A percentile compares a stretch with the other conserved stretches of the same genome.
Evolutionary conservation across 2,329 filamentous ascomycete genomes (phyloP).

Genomic region (Cladophialophora bantiana): DNA sequence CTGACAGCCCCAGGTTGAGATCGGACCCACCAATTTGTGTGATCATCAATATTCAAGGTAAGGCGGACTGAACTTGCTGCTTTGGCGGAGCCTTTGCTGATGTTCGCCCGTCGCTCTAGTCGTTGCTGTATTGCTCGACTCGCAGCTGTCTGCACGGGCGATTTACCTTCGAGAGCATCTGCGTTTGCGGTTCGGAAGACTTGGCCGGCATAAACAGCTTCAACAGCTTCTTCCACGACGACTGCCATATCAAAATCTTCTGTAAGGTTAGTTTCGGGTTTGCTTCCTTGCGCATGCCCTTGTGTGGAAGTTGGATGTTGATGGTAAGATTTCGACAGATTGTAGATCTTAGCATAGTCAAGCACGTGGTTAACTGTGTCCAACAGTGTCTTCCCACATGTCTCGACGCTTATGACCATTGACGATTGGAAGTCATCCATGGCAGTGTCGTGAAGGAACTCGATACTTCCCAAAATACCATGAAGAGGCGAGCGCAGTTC

Average conservation of each 20-base stretch:
- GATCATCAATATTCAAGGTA: conserved; percentile 60
- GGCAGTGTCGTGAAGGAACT: conserved; percentile 50
- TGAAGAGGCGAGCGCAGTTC: conserved; percentile 53
- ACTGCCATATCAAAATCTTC: conserved; percentile 46
- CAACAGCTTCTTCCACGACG: conserved; percentile 51
- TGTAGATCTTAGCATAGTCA: conserved; percentile 63
- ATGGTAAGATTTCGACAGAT: conserved; percentile 33
- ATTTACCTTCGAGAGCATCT: conserved; percentile 29
- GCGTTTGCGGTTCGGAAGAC: conserved; percentile 36
- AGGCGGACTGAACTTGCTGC: conserved; percentile 41
- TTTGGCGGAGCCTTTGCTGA: conserved; percentile 22
- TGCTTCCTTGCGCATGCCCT: conserved; percentile 17
- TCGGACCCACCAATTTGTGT: conserved; percentile 60
- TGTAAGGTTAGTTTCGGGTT: conserved; percentile 39
- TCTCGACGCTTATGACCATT: conserved; percentile 51
- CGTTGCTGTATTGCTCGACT: conserved; percentile 27
- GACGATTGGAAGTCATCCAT: conserved; percentile 51
- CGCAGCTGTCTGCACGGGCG: conserved; percentile 23
- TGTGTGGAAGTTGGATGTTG: conserved; percentile 13
- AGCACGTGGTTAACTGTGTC: conserved; percentile 55
- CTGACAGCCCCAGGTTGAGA: conserved; percentile 62
- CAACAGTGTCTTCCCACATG: conserved; percentile 51
- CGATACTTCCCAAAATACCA: conserved; percentile 52
- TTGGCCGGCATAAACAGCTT: conserved; percentile 62
- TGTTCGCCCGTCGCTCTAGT: conserved; percentile 14